phyloP scores from a whole-genome alignment of 805 yeast genomes.

The Metschnikowia borealis region DNA sequence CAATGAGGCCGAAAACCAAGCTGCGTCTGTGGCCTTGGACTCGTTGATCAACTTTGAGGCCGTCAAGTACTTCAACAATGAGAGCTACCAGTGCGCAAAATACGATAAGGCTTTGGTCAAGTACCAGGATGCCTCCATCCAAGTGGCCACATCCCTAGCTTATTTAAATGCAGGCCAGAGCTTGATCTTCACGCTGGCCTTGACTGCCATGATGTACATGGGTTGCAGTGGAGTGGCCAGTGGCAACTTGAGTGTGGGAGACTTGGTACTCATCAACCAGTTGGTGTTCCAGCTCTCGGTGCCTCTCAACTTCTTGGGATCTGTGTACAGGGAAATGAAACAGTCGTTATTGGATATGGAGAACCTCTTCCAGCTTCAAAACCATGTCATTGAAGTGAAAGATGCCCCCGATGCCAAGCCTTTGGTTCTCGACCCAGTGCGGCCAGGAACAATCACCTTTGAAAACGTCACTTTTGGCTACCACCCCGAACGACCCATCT shows the following conservation, averaged over 20 bases:
- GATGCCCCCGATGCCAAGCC: constrained; percentile 63
- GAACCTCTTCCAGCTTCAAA: constrained; percentile 80
- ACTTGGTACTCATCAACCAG: constrained; percentile 89
- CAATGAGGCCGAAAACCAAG: constrained; percentile 89
- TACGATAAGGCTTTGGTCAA: constrained; percentile 70
- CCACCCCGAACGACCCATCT: constrained; percentile 81
- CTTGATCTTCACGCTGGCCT: constrained; percentile 76
- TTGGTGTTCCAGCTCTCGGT: constrained; percentile 93
- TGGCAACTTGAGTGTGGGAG: constrained; percentile 87
- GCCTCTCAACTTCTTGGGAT: constrained; percentile 90
- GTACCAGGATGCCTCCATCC: constrained; percentile 72
- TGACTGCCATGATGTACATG: constrained; percentile 97
- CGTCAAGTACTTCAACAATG: constrained; percentile 93
- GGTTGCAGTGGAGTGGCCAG: constrained; percentile 89
- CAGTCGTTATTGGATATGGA: constrained; percentile 96
- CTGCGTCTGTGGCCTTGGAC: constrained; percentile 93
- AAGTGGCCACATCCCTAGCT: constrained; percentile 81
- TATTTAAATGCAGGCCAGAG: constrained; percentile 78
- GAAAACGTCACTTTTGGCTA: constrained; percentile 93
- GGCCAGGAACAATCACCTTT: constrained; percentile 75
- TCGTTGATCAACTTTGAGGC: constrained; percentile 92
- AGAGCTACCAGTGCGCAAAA: constrained; percentile 68
- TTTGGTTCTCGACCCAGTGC: constrained; percentile 40
- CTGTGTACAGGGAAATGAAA: constrained; percentile 91
- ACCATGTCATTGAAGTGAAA: constrained; percentile 61